Conservation (phyloP, 352 stramenopile genomes). For the Sclerospora graminicola region DNA sequence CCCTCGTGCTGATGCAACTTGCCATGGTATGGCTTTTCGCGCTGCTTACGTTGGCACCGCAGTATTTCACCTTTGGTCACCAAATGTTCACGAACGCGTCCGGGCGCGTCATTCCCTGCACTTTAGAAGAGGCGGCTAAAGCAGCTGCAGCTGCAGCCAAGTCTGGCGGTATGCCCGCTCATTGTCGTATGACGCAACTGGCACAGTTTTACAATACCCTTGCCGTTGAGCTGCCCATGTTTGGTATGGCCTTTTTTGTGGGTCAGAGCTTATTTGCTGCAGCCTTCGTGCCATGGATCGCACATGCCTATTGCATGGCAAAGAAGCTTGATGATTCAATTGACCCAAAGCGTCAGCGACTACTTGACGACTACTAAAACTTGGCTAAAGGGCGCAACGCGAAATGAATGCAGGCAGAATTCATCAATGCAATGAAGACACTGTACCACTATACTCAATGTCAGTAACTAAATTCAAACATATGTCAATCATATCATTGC, state of each 20-base stretch:
- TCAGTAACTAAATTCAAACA: constrained; percentile 26
- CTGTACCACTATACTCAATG: constrained; percentile 9
- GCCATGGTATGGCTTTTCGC: constrained; percentile 75
- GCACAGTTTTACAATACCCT: constrained; percentile 74
- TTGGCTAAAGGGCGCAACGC: not conserved
- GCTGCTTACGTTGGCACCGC: constrained; percentile 66
- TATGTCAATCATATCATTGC: constrained; percentile 13
- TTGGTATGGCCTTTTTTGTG: constrained; percentile 62
- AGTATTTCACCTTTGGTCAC: constrained; percentile 81
- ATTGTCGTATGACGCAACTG: constrained; percentile 73
- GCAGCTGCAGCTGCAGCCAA: constrained; percentile 22
- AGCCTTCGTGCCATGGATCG: constrained; percentile 66
- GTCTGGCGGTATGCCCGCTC: constrained; percentile 14
- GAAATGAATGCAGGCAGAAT: not conserved
- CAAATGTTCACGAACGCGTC: constrained; percentile 51
- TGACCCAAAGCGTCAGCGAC: constrained; percentile 59
- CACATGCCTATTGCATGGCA: constrained; percentile 63
- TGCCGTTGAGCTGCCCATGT: constrained; percentile 59
- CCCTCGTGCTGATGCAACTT: constrained; percentile 75
- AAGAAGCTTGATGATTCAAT: constrained; percentile 42
- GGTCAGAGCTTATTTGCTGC: constrained; percentile 64
- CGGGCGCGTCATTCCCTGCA: constrained; percentile 42
- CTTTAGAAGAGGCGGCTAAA: constrained; percentile 50
- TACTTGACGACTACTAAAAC: constrained; percentile 48
- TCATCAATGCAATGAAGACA: not conserved